These are phyloP conservation scores for Phyllosticta citrichinensis DNA, from an alignment of 2,329 filamentous ascomycete species.

Conservation along the genomic window DNA sequence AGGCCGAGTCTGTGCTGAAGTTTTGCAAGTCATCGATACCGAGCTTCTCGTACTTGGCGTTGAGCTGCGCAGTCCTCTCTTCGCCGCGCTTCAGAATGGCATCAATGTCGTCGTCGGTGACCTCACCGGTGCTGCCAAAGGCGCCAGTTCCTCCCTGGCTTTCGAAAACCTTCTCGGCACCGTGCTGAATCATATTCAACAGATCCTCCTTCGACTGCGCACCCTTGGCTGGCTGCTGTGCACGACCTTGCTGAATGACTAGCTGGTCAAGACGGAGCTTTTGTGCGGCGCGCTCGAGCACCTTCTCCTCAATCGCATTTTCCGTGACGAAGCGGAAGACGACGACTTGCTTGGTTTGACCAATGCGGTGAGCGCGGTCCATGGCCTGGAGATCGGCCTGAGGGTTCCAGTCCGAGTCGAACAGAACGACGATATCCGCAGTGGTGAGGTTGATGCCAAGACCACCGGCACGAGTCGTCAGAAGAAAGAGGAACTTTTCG, in stretches of 20 bases:
- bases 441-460: slow-evolving; percentile 92
- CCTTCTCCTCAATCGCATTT: slow-evolving; percentile 97
- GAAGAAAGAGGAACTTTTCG: slow-evolving; percentile 91
- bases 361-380: slow-evolving; percentile 97
- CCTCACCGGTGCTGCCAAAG: slow-evolving; percentile 48
- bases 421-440: slow-evolving; percentile 92
- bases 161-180: slow-evolving; percentile 88
- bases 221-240: slow-evolving; percentile 81
- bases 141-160: slow-evolving; percentile 55
- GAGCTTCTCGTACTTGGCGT: slow-evolving; percentile 90
- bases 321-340: slow-evolving; percentile 97
- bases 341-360: slow-evolving; percentile 94
- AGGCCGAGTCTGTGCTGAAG: slow-evolving; percentile 93
- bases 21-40: slow-evolving; percentile 96
- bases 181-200: slow-evolving; percentile 96
- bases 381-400: slow-evolving; percentile 97
- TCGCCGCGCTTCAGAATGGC: slow-evolving; percentile 78
- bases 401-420: slow-evolving; percentile 98
- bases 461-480: slow-evolving; percentile 92
- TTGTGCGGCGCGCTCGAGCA: slow-evolving; percentile 89
- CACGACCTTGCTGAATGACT: slow-evolving; percentile 93
- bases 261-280: slow-evolving; percentile 94
- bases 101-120: slow-evolving; percentile 87
- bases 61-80: slow-evolving; percentile 78
- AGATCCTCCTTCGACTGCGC: slow-evolving; percentile 94